Evolutionary conservation across 768 basidiomycete species (phyloP).

Genomic region (Podaxis carcinomalis): DNA sequence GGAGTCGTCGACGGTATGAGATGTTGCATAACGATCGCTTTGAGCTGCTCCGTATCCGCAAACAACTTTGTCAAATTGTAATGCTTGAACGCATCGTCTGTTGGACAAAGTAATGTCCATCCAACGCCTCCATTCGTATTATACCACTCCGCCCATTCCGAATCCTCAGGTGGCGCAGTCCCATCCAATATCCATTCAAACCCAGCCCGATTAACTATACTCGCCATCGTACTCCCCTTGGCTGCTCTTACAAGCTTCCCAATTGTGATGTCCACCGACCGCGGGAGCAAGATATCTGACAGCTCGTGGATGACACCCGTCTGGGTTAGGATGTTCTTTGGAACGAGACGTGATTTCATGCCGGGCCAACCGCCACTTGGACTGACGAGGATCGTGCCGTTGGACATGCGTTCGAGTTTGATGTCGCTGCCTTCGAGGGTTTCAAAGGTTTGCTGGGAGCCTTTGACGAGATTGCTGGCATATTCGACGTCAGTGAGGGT

Average conservation of each 20-base stretch:
- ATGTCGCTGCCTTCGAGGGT: conserved; percentile 87
- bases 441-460: conserved; percentile 66
- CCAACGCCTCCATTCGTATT: conserved; percentile 37
- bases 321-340: conserved; percentile 70
- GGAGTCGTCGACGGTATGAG: conserved; percentile 49
- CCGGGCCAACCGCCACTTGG: conserved; percentile 79
- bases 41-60: conserved; percentile 48
- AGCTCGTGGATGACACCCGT: conserved; percentile 92
- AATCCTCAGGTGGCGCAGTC: conserved; percentile 67
- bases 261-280: conserved; percentile 79
- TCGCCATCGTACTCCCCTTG: conserved; percentile 85
- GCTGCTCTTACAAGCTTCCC: conserved; percentile 91
- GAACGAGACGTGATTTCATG: conserved; percentile 55
- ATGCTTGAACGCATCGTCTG: conserved; percentile 87
- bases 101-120: conserved; percentile 90
- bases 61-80: conserved; percentile 77
- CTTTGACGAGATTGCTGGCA: conserved; percentile 50
- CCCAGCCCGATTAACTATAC: conserved; percentile 77
- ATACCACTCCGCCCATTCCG: conserved; percentile 53
- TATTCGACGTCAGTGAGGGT: conserved; percentile 76
- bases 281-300: conserved; percentile 80
- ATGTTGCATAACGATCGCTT: conserved; percentile 69
- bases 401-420: conserved; percentile 54
- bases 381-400: conserved; percentile 49
- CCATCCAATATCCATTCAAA: conserved; percentile 92